Conservation (phyloP, 352 stramenopile genomes). For the Globisporangium cystogenes region DNA sequence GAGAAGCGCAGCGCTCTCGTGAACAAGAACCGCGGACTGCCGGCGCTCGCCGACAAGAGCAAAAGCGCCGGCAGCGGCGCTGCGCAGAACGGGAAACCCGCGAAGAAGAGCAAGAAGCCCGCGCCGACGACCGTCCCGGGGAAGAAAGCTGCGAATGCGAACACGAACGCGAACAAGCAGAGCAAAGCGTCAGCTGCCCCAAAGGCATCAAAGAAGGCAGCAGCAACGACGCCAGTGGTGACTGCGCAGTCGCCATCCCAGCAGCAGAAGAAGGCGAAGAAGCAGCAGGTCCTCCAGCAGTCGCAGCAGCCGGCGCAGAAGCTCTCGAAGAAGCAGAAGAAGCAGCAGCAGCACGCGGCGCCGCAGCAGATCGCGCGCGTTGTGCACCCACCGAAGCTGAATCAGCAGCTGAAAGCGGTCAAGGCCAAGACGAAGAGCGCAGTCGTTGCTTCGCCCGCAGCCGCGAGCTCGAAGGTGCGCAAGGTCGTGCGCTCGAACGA, state of each 20-base stretch:
- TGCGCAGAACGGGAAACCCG: too few species aligned
- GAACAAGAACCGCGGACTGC: slow-evolving; percentile 42
- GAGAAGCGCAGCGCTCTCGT: slow-evolving; percentile 32
- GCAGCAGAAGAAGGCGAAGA: slow-evolving; percentile 14
- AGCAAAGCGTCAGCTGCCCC: background rate
- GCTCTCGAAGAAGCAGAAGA: slow-evolving; percentile 7
- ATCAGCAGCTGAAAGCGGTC: slow-evolving; percentile 3
- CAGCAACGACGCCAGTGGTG: background rate
- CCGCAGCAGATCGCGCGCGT: background rate
- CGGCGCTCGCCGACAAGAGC: slow-evolving; percentile 4
- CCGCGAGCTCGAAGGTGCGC: background rate
- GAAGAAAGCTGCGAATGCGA: background rate
- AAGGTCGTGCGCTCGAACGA: slow-evolving; percentile 24
- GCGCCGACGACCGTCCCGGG: slow-evolving; percentile 1
- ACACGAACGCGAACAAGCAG: too few species aligned
- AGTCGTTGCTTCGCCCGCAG: background rate
- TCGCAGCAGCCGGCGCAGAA: slow-evolving; percentile 13
- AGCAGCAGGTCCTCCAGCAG: background rate
- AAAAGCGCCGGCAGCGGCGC: background rate
- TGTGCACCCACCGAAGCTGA: slow-evolving; percentile 2
- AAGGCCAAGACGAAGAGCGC: background rate
- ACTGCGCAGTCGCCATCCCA: background rate
- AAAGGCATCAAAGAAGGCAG: background rate
- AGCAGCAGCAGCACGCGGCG: slow-evolving; percentile 12
- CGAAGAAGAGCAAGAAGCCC: slow-evolving; percentile 21